phyloP scores from a whole-genome alignment of 805 yeast genomes.

The Naumovozyma castellii region DNA sequence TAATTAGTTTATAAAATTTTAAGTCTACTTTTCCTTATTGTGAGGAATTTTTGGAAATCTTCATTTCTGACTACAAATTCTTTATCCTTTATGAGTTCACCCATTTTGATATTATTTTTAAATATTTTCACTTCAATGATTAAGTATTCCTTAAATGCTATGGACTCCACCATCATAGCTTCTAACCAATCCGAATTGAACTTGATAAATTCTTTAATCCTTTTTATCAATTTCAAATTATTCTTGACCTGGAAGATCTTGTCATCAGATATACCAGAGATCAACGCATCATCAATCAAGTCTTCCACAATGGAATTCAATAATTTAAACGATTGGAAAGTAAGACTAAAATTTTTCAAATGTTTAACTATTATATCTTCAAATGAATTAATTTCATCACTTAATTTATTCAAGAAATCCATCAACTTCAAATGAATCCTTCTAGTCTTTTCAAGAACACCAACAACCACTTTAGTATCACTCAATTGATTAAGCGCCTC shows the following conservation, averaged over 20 bases:
- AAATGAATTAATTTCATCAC: background rate
- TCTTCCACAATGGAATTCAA: conserved; percentile 8
- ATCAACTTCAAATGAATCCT: too few species aligned
- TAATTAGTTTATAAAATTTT: too few species aligned
- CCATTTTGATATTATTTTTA: background rate
- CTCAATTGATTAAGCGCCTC: too few species aligned
- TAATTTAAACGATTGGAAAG: conserved; percentile 15
- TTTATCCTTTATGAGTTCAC: background rate
- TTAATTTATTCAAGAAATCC: too few species aligned
- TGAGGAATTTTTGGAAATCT: conserved; percentile 1
- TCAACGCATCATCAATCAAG: too few species aligned
- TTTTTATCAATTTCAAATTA: conserved; percentile 7
- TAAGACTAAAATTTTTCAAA: conserved; percentile 14
- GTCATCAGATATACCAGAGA: too few species aligned
- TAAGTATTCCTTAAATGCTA: conserved; percentile 9
- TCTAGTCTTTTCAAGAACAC: too few species aligned
- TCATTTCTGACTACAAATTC: background rate
- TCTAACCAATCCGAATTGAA: conserved; percentile 10
- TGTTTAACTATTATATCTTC: conserved; percentile 6
- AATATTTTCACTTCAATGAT: conserved; percentile 2
- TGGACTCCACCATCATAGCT: conserved; percentile 3
- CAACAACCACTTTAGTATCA: too few species aligned
- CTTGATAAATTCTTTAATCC: conserved; percentile 11
- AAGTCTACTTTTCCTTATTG: too few species aligned
- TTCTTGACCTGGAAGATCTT: too few species aligned